Percentiles rank a stretch among this genome's conserved stretches.
Conservation (phyloP, 2,329 filamentous ascomycete genomes). For the Tolypocladium tropicale region DNA sequence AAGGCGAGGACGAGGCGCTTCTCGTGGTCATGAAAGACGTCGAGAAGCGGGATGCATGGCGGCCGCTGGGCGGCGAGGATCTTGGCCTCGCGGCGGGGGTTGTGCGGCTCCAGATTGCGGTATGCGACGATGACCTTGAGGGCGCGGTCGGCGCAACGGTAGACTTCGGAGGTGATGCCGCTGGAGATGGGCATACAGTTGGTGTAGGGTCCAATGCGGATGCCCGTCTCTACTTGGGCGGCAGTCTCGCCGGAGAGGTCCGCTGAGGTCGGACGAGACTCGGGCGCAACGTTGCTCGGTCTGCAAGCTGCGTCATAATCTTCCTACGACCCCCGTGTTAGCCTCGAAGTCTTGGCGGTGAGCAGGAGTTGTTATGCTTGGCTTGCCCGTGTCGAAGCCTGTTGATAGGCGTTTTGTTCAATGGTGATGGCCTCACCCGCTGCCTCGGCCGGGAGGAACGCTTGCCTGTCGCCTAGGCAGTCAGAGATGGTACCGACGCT, state of each 20-base stretch:
- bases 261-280: background rate
- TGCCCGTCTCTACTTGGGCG: conserved; percentile 15
- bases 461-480: conserved; percentile 12
- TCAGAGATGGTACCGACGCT: background rate
- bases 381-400: conserved; percentile 47
- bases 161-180: conserved; percentile 78
- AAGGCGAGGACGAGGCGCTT: conserved; percentile 72
- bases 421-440: conserved; percentile 45
- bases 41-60: conserved; percentile 55
- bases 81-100: conserved; percentile 67
- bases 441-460: conserved; percentile 16
- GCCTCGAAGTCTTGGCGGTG: background rate
- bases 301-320: conserved; percentile 42
- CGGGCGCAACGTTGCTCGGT: background rate
- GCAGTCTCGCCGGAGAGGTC: background rate
- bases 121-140: conserved; percentile 79
- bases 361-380: background rate
- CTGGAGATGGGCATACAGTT: conserved; percentile 45
- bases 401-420: conserved; percentile 55
- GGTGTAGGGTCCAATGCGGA: conserved; percentile 42
- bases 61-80: conserved; percentile 53
- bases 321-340: conserved; percentile 31
- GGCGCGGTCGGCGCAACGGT: conserved; percentile 54
- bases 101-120: conserved; percentile 67
- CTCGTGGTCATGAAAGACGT: conserved; percentile 61